Evolutionary conservation across 2,329 filamentous ascomycete species (phyloP).

Genomic region (Juglanconis sp.): DNA sequence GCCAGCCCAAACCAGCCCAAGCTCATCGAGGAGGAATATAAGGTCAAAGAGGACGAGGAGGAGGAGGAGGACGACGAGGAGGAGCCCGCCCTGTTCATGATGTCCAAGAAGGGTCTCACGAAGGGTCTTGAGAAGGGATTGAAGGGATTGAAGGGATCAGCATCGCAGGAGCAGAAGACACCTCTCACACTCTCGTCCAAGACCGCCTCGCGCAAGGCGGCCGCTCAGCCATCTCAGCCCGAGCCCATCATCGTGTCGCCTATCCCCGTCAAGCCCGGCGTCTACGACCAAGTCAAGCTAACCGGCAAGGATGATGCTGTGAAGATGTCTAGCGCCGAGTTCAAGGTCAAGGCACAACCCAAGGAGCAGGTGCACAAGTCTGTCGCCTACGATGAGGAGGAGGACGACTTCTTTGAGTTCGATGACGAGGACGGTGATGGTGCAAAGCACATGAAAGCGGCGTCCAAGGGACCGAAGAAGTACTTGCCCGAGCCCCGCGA

Average conservation of each 20-base stretch:
- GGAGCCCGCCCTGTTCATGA: constrained; percentile 13
- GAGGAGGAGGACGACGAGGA: constrained; percentile 9
- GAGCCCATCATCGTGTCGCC: neutral
- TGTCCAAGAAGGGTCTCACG: constrained; percentile 14
- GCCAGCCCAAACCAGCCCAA: neutral
- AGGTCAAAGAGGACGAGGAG: neutral
- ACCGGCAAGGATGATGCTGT: neutral
- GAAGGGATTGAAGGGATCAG: too few relatives aligned
- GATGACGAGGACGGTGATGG: constrained; percentile 7
- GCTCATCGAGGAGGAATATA: neutral
- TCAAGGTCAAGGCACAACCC: neutral
- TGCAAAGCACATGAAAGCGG: neutral
- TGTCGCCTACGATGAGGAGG: constrained; percentile 3
- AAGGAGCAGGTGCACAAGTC: neutral
- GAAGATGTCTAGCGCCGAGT: constrained; percentile 1
- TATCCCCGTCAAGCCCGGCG: too few relatives aligned
- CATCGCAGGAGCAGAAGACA: neutral
- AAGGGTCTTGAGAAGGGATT: neutral
- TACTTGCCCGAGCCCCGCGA: constrained; percentile 2
- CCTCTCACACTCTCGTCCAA: neutral
- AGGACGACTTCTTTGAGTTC: constrained; percentile 10
- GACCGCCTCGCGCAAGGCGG: neutral
- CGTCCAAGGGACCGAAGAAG: constrained; percentile 1
- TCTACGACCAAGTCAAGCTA: neutral
- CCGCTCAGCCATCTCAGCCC: neutral